Evolutionary conservation across 2,329 filamentous ascomycete species (phyloP), one percentile per base, ranked within the genome.

Genomic region (Keithomyces neogunnii): DNA sequence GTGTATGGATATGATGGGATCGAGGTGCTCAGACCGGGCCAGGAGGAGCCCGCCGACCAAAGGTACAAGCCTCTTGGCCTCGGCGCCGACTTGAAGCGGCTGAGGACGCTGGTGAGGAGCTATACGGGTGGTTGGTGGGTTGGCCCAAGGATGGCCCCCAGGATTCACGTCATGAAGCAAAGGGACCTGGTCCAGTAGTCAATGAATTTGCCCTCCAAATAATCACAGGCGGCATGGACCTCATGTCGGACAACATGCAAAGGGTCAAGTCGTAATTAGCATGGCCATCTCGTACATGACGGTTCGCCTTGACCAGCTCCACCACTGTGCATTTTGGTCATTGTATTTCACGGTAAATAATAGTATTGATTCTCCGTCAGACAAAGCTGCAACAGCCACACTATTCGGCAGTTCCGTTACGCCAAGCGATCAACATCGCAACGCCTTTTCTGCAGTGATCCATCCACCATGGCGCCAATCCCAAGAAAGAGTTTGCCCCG

Each of bases 101-200:
- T 74, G 35, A 72, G 73, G 52, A 64, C 71, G 4, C 46, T 55
- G 2, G 71, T 79, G 5, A 73, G 75, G 53, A 55, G 54, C 30
- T 53, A 68, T 4, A 82, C 79, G 0, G 74, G 80, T 2, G 82
- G 83, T 0, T 84, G 80, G 78, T 86, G 82, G 82, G 57, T 80
- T 57, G 83, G 82, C 0, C 82, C 81, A 29, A 72, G 73, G 56
- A 82, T 85, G 78, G 71, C 72, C 55, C 78, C 80, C 5, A 68
- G 71, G 48, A 73, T 84, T 43, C 66, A 73, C 56, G 71, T 84
- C 19, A 60, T 82, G 62, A 73, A 66, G 55, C 63, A 64, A 36
- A 52, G 44, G 45, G 33, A n/a, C 30, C 31, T 52, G 28, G 47
- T 45, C 5, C 36, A 31, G 19, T 40, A 38, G 29, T 19, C 19